These are phyloP conservation scores for Pterocarpus santalinus DNA, from an alignment of 306 rosid genomes.

Conservation along the genomic window DNA sequence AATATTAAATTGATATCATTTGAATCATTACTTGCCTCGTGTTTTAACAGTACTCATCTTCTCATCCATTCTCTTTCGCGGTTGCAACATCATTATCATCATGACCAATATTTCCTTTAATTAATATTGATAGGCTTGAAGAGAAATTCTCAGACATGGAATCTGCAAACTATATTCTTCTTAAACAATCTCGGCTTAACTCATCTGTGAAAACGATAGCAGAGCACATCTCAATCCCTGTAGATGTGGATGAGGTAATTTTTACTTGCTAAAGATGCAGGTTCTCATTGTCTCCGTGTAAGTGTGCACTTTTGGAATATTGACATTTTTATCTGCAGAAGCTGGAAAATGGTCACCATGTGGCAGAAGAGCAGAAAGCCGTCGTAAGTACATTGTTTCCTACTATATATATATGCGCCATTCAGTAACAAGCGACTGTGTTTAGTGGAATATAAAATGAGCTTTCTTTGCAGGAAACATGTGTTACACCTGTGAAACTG, in stretches of 20 bases:
- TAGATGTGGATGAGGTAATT: conserved; percentile 55
- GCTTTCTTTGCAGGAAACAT: conserved; percentile 61
- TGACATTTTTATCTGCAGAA: conserved; percentile 54
- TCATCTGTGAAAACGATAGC: conserved; percentile 66
- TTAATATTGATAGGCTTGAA: conserved; percentile 69
- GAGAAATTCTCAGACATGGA: conserved; percentile 79
- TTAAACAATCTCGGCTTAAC: conserved; percentile 60
- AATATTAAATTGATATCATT: conserved; percentile 25
- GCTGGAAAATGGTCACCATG: conserved; percentile 76
- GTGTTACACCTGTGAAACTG: conserved; percentile 68
- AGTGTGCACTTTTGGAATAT: conserved; percentile 20
- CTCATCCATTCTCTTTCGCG: background rate
- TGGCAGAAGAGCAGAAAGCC: conserved; percentile 55
- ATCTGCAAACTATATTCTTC: conserved; percentile 74
- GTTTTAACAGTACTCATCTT: background rate
- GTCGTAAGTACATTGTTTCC: conserved; percentile 53
- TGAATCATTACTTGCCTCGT: conserved; percentile 9
- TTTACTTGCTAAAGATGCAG: conserved; percentile 20
- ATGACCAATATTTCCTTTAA: conserved; percentile 31
- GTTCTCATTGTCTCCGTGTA: conserved; percentile 2
- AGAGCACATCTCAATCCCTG: conserved; percentile 62
- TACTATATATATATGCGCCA: background rate
- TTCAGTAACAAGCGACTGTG: background rate
- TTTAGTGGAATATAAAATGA: conserved; percentile 36
- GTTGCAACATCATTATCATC: conserved; percentile 28